A percentile compares a stretch with the other conserved stretches of the same genome.
phyloP scores from a whole-genome alignment of 257 asterid genomes.

The Solanum gandarillasii region DNA sequence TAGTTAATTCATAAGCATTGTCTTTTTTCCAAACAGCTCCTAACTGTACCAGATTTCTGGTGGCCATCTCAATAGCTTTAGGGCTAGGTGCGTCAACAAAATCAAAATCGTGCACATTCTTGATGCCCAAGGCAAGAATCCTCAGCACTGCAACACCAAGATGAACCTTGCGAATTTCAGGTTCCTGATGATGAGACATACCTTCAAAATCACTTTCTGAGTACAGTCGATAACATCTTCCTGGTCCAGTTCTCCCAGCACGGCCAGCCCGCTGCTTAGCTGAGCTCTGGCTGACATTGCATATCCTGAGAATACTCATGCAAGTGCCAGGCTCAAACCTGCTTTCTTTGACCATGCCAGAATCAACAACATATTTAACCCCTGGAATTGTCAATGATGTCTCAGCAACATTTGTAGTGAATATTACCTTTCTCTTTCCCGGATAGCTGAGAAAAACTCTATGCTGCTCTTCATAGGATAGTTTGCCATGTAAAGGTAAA shows the following conservation, averaged over 20 bases:
- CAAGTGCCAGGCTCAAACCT: conserved; percentile 75
- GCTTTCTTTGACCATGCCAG: conserved; percentile 81
- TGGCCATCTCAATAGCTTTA: conserved; percentile 65
- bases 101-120: conserved; percentile 59
- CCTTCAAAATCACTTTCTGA: conserved; percentile 44
- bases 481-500: conserved; percentile 63
- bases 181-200: conserved; percentile 70
- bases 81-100: conserved; percentile 76
- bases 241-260: conserved; percentile 95
- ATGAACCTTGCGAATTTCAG: conserved; percentile 87
- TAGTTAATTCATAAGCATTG: conserved; percentile 36
- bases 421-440: conserved; percentile 50
- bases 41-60: conserved; percentile 59
- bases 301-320: conserved; percentile 67
- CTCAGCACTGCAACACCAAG: conserved; percentile 82
- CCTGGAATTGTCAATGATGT: conserved; percentile 94
- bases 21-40: conserved; percentile 47
- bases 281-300: conserved; percentile 75
- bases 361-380: conserved; percentile 77
- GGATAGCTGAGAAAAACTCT: conserved; percentile 36
- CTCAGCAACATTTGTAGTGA: conserved; percentile 81
- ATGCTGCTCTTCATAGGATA: conserved; percentile 46
- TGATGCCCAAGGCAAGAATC: conserved; percentile 72
- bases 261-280: conserved; percentile 97
- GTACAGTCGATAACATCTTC: conserved; percentile 81